Base-by-base conservation (phyloP, 768 basidiomycete species). In the Suillus tomentosus region DNA sequence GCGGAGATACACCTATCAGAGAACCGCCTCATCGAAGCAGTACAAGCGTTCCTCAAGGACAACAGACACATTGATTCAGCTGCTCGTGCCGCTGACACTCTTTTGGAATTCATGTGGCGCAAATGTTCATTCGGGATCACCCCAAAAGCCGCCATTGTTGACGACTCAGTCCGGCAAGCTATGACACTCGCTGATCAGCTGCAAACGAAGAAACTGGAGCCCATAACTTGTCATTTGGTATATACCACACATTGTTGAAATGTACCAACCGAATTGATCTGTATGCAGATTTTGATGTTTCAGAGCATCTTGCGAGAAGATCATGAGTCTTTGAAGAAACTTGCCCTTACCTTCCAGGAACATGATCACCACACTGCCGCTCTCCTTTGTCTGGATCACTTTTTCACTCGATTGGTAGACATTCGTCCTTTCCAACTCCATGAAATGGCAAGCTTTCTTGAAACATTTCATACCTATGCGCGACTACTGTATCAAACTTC, bases 1-100 rank as follows among this genome's bases (percentile, higher is more conserved):
- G 86, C 86, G 0, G 77, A 83, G n/a, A 68, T 87, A 27, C 80
- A 85, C 67, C 63, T 85, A 7, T 71, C 73, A 0, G 82, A 85
- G 66, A 85, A 84, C 14, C 79, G 81, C 1, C 72, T 70, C 0
- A 37, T 79, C 0, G 79, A 84, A 14, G 88, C 87, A 0, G 81
- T 87, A 8, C 73, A 70, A n/a, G 70, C 83, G 3, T 72, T 87
- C 50, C 66, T 86, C 3, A 70, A 74, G 45, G 79, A 82, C 37
- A 66, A 31, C 8, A 60, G 56, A 0, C 74, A 73, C 9, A 50
- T 53, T 2, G 40, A 70, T 0, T 81, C 80, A 1, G 65, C 70
- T 15, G 66, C 63, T 31, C 74, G 70, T 50, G 87, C 81, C 0
- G 71, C 68, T 19, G 60, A 74, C 31, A 82, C 78, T 42, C 71